Evolutionary conservation across 768 basidiomycete genomes (phyloP).

Genomic region (Panaeolus cyanescens): DNA sequence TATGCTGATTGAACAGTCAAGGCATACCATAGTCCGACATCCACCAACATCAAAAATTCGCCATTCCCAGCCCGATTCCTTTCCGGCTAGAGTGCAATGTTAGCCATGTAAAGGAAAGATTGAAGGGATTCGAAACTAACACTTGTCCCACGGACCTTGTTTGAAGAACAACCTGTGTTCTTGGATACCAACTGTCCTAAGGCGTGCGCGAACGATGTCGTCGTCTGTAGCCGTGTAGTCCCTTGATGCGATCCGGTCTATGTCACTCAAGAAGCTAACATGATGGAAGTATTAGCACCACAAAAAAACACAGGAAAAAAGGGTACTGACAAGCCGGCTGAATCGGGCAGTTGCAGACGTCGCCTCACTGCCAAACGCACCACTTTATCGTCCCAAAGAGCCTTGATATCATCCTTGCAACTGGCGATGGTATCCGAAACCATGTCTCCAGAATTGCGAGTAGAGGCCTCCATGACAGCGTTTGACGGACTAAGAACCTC

Average conservation of each 20-base stretch:
- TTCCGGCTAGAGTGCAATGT: conserved; percentile 19
- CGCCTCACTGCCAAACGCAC: conserved; percentile 52
- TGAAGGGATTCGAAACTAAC: conserved; percentile 1
- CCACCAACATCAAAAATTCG: conserved; percentile 79
- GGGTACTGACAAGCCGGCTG: conserved; percentile 63
- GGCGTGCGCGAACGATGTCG: conserved; percentile 70
- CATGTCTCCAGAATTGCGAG: conserved; percentile 20
- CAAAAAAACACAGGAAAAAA: conserved; percentile 2
- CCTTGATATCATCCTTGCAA: conserved; percentile 63
- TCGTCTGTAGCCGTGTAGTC: conserved; percentile 70
- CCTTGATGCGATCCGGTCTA: conserved; percentile 62
- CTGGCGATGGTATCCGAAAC: conserved; percentile 55
- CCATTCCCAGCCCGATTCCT: conserved; percentile 56
- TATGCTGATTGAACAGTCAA: conserved; percentile 1
- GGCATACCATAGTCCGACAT: conserved; percentile 62
- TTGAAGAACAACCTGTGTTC: conserved; percentile 58
- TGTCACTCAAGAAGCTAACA: conserved; percentile 65
- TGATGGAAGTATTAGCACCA: background rate
- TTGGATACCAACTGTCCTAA: conserved; percentile 73
- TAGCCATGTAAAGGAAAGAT: background rate
- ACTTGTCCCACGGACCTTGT: conserved; percentile 38
- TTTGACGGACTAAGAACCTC: conserved; percentile 37
- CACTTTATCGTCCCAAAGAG: conserved; percentile 62
- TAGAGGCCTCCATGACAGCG: conserved; percentile 8
- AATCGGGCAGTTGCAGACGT: conserved; percentile 56